Evolutionary conservation across 306 rosid genomes (phyloP), one percentile per base, ranked within the genome.

Genomic region (Oemleria cerasiformis): DNA sequence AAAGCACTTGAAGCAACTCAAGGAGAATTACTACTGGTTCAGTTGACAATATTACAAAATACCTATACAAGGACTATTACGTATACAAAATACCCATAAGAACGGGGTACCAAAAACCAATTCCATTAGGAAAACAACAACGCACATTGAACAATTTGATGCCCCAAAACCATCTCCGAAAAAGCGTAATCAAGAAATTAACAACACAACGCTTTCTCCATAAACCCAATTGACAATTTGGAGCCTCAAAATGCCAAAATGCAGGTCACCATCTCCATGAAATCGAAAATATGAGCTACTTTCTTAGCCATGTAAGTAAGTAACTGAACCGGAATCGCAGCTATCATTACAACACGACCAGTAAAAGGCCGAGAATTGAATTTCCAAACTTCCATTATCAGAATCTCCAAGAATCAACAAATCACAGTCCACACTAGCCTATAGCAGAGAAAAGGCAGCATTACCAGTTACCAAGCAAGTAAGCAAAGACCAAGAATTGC

Each of bases 401-500:
- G 49, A 12, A 45, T 45, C 49, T 45, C 49, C 49, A 45, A 14
- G 12, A 65, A 69, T 15, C 53, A 48, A n/a, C 38, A 19, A 70
- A 39, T n/a, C 66, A 36, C 42, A 38, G 23, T 7, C 45, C 44
- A 41, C 4, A 36, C 30, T 49, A 30, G 36, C 36, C 59, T 39
- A 67, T 38, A 39, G 45, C 50, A 55, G 10, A 40, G n/a, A 62
- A 8, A 48, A 19, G 67, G 38, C 36, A 30, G 36, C 36, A 30
- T 30, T 30, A 48, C 63, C 47, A 60, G 9, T 56, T 67, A 45
- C 71, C 74, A 40, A 5, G 45, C 63, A 70, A 80, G 56, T 72
- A 74, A 67, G 66, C 74, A 9, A 75, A 42, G 45, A 62, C 23
- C 57, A 67, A 62, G 55, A 72, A 12, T 25, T 47, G 41, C 54